Conservation (phyloP, 2,329 filamentous ascomycete species). For the Alternaria rosae region DNA sequence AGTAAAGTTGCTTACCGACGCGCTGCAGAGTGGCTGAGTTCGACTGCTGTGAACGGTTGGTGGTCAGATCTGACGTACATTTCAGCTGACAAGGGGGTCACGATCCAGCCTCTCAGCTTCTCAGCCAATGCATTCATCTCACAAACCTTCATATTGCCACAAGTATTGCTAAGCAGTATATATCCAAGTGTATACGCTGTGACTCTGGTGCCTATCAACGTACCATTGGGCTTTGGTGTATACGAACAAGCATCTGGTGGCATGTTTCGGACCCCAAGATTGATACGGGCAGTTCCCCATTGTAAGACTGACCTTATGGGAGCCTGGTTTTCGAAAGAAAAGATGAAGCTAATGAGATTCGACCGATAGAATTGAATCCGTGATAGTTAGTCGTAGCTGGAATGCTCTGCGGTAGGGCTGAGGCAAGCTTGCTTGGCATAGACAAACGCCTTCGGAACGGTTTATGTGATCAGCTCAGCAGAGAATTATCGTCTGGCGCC, state of each 20-base stretch:
- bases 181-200: background rate
- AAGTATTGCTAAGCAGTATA: background rate
- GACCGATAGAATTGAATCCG: background rate
- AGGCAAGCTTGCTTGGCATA: background rate
- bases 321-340: background rate
- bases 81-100: constrained; percentile 8
- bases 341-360: background rate
- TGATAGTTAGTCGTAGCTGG: background rate
- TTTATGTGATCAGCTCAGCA: background rate
- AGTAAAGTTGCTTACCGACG: background rate
- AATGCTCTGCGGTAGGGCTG: background rate
- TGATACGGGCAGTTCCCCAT: background rate
- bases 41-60: background rate
- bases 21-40: background rate
- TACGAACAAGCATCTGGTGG: background rate
- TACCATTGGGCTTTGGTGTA: background rate
- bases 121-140: background rate
- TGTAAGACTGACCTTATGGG: background rate
- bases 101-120: background rate
- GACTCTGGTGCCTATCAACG: background rate
- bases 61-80: constrained; percentile 14
- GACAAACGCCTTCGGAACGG: background rate
- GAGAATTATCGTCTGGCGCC: fast-evolving
- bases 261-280: background rate
- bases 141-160: background rate